Evolutionary conservation across 2,329 filamentous ascomycete species (phyloP).

Genomic region (Penicillium sp.): DNA sequence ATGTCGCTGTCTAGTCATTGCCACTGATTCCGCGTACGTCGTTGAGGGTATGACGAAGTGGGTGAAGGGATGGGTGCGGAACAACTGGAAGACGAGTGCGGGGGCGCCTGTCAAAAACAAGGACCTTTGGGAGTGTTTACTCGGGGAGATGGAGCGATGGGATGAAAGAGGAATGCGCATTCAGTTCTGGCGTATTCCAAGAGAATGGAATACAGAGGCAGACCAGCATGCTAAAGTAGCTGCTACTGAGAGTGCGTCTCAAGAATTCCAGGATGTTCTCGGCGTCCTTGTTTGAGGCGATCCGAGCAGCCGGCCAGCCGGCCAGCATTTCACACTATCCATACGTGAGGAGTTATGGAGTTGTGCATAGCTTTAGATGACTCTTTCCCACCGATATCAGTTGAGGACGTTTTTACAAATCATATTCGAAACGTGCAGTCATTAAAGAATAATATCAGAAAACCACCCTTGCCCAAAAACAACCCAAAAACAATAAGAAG

Average conservation of each 20-base stretch:
- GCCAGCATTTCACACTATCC: neutral
- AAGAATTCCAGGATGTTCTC: neutral
- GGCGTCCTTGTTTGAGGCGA: neutral
- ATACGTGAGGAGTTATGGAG: too few relatives aligned
- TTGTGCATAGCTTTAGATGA: too few relatives aligned
- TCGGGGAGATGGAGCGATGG: conserved; percentile 34
- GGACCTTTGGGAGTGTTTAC: conserved; percentile 43
- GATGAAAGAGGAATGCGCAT: conserved; percentile 22
- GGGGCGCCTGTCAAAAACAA: neutral
- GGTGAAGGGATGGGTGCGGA: conserved; percentile 23
- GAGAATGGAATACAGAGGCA: neutral
- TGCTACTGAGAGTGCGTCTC: neutral
- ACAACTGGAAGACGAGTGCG: conserved; percentile 34
- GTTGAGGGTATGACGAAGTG: conserved; percentile 42
- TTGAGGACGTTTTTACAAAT: neutral
- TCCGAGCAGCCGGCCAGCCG: neutral
- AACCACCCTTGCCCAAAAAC: neutral
- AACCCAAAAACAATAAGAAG: neutral
- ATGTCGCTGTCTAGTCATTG: conserved; percentile 42
- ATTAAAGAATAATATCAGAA: neutral
- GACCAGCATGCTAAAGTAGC: neutral
- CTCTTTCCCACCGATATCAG: neutral
- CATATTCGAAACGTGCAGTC: neutral
- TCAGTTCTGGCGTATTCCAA: neutral
- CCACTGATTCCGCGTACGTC: conserved; percentile 49